Evolutionary conservation across 306 rosid species (phyloP).

Genomic region (Trifolium dubium): DNA sequence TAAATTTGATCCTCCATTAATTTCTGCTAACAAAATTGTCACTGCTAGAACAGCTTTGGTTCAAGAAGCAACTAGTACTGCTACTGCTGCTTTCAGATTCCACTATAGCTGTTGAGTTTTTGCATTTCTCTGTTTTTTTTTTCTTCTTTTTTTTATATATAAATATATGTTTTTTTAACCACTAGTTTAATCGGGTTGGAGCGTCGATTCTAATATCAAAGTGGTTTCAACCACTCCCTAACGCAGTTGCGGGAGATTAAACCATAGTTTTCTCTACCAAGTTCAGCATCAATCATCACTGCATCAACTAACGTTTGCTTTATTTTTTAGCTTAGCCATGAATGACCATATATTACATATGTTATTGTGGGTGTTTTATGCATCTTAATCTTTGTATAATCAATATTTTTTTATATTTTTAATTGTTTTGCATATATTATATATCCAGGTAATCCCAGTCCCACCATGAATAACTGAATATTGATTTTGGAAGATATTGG

Average conservation of each 20-base stretch:
- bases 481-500: not conserved
- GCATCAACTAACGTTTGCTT: too few species aligned
- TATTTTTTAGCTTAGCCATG: not conserved
- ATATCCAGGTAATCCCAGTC: not conserved
- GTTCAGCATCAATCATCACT: too few species aligned
- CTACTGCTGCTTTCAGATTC: constrained; percentile 48
- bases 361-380: not conserved
- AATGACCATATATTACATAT: not conserved
- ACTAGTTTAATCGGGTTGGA: too few species aligned
- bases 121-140: too few species aligned
- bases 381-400: not conserved
- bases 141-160: too few species aligned
- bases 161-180: too few species aligned
- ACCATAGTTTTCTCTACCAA: too few species aligned
- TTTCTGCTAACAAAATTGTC: constrained; percentile 59
- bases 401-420: not conserved
- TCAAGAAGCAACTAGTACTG: constrained; percentile 51
- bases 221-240: too few species aligned
- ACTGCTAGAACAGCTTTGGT: constrained; percentile 76
- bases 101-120: constrained; percentile 64
- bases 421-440: not conserved
- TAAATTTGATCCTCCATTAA: constrained; percentile 73
- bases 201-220: too few species aligned
- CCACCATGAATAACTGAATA: too few species aligned
- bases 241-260: too few species aligned